These are phyloP conservation scores for Oryza glumipatula DNA, from an alignment of 176 grass and related monocot genomes.

Conservation along the genomic window DNA sequence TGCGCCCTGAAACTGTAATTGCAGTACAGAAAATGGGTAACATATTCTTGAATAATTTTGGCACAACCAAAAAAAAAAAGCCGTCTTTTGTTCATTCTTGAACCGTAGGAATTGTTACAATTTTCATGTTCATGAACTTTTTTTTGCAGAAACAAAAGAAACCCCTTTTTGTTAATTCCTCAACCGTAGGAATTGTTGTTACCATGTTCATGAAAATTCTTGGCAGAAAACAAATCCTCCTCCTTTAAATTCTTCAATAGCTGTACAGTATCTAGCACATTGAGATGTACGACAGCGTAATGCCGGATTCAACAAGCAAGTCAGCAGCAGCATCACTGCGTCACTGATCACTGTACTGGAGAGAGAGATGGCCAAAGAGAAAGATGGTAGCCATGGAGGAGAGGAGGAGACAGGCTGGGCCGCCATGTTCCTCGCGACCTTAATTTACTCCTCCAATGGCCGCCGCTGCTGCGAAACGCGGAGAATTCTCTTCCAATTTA, in stretches of 20 bases:
- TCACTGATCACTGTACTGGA: not conserved
- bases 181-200: too few relatives aligned
- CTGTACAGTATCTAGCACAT: too few relatives aligned
- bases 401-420: conserved; percentile 17
- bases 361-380: not conserved
- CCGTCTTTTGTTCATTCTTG: too few relatives aligned
- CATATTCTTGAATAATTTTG: not conserved
- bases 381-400: not conserved
- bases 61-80: not conserved
- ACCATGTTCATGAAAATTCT: too few relatives aligned
- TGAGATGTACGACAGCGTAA: not conserved
- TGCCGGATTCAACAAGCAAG: not conserved
- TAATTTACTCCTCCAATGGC: not conserved
- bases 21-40: not conserved
- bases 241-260: too few relatives aligned
- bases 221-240: too few relatives aligned
- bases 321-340: not conserved
- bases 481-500: conserved; percentile 31
- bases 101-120: too few relatives aligned
- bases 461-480: conserved; percentile 11
- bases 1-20: not conserved
- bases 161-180: too few relatives aligned
- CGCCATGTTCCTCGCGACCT: not conserved
- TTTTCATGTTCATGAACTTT: too few relatives aligned
- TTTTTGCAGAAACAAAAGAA: too few relatives aligned